Conservation (phyloP, 139 green algal genomes). For the Closterium sp. region DNA sequence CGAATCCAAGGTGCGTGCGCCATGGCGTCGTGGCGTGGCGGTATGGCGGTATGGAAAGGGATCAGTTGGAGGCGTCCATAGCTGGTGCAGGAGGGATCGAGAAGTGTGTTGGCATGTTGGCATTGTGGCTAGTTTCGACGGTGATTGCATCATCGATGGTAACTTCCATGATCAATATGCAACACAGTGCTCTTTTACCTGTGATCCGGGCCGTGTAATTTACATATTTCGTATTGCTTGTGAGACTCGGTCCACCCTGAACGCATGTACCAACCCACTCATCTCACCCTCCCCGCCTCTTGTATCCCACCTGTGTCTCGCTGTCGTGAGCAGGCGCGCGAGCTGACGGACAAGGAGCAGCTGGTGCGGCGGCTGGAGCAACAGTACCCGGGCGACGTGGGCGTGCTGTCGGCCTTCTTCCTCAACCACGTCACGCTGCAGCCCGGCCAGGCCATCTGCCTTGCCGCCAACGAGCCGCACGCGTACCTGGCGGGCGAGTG, state of each 20-base stretch:
- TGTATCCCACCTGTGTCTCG: too few relatives aligned
- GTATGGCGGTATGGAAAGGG: background rate
- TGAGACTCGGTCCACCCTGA: too few relatives aligned
- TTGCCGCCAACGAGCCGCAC: constrained; percentile 94
- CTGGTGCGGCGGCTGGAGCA: constrained; percentile 79
- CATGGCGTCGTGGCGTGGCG: background rate
- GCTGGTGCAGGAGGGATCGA: background rate
- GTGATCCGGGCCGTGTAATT: background rate
- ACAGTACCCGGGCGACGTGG: constrained; percentile 92
- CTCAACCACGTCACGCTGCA: constrained; percentile 75
- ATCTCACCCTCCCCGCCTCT: background rate
- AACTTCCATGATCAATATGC: background rate
- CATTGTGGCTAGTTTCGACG: background rate
- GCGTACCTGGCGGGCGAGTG: constrained; percentile 81
- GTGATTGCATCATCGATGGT: background rate
- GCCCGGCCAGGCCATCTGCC: constrained; percentile 75
- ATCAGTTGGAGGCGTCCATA: background rate
- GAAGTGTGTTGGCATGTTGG: background rate
- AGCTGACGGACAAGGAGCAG: constrained; percentile 55
- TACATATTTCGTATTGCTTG: too few relatives aligned
- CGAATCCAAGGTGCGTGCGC: constrained; percentile 16
- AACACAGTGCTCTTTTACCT: too few relatives aligned
- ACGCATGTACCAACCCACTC: background rate
- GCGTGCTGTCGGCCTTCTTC: constrained; percentile 87
- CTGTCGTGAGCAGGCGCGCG: constrained; percentile 43